Evolutionary conservation across 257 asterid species (phyloP).

Genomic region (Solanum boliviense): DNA sequence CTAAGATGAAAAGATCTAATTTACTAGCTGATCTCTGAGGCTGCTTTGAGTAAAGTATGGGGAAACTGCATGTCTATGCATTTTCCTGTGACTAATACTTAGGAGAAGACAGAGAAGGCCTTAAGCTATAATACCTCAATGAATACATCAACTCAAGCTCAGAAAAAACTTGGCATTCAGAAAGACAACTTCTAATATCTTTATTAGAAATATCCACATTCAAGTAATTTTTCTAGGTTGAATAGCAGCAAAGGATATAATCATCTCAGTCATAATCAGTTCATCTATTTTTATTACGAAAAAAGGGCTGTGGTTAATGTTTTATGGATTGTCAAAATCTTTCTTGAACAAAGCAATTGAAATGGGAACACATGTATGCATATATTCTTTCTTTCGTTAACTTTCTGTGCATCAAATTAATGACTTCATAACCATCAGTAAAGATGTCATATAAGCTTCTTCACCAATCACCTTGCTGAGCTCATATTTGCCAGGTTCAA

Average conservation of each 20-base stretch:
- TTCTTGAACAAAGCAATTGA: neutral
- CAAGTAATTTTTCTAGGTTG: neutral
- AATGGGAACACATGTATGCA: neutral
- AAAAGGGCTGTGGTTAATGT: neutral
- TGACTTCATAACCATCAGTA: neutral
- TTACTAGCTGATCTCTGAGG: neutral
- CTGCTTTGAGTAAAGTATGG: neutral
- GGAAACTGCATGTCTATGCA: neutral
- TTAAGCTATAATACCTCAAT: neutral
- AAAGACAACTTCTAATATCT: neutral
- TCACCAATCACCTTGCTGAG: neutral
- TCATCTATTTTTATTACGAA: neutral
- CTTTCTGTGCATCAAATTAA: neutral
- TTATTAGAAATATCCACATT: neutral
- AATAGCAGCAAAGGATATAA: neutral
- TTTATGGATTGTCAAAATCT: neutral
- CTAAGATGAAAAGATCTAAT: neutral
- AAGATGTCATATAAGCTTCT: neutral
- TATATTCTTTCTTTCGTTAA: neutral
- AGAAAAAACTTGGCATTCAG: neutral
- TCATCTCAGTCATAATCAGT: neutral
- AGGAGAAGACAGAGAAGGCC: neutral
- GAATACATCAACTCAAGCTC: neutral
- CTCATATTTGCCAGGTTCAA: neutral
- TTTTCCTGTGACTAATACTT: neutral